Conservation (phyloP, 2,329 filamentous ascomycete species). For the Septoria petroselini region DNA sequence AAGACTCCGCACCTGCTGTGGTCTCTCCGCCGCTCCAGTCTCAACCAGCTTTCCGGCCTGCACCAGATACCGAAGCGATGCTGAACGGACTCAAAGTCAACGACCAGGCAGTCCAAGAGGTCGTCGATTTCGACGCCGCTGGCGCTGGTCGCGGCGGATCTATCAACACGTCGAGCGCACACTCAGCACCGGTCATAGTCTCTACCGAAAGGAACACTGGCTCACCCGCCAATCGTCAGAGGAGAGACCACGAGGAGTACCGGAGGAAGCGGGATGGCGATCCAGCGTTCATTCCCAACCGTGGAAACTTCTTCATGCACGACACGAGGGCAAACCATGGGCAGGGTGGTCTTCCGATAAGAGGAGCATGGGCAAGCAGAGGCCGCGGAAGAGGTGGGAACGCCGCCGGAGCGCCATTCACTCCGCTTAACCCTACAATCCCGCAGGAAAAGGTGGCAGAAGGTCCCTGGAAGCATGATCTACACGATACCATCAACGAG, state of each 20-base stretch:
- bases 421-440: constrained; percentile 47
- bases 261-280: constrained; percentile 82
- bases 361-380: constrained; percentile 46
- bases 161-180: constrained; percentile 31
- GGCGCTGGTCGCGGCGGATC: constrained; percentile 39
- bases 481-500: constrained; percentile 66
- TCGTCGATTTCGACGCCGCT: constrained; percentile 50
- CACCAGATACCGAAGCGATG: constrained; percentile 60
- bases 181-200: constrained; percentile 9
- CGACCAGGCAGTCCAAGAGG: constrained; percentile 39
- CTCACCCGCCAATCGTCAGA: constrained; percentile 65
- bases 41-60: constrained; percentile 40
- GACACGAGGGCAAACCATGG: constrained; percentile 61
- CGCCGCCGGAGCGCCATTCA: constrained; percentile 52
- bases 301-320: constrained; percentile 96
- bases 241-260: constrained; percentile 87
- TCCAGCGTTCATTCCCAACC: constrained; percentile 88
- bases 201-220: constrained; percentile 31
- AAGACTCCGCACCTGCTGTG: constrained; percentile 30
- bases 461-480: constrained; percentile 87
- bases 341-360: constrained; percentile 21
- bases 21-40: constrained; percentile 18
- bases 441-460: constrained; percentile 61
- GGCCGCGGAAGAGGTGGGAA: constrained; percentile 62
- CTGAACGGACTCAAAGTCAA: constrained; percentile 56